phyloP scores from a whole-genome alignment of 192 early-diverging fungal genomes.

The Physocladia obscura region DNA sequence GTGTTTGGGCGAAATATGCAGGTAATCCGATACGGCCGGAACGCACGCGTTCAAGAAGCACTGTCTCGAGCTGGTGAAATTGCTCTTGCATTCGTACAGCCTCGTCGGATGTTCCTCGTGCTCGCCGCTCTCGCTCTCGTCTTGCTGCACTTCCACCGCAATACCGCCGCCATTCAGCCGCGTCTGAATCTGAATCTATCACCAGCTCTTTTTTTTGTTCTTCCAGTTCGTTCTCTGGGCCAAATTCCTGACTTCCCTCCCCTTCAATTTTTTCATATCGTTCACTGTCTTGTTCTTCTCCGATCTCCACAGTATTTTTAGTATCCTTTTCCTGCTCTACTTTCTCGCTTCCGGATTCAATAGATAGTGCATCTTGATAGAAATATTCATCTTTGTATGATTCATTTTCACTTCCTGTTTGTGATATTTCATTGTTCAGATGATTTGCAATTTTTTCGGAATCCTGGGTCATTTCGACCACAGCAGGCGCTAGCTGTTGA shows the following conservation, averaged over 20 bases:
- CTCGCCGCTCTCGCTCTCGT: neutral
- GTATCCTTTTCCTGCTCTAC: neutral
- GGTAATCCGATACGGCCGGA: conserved; percentile 10
- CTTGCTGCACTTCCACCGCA: neutral
- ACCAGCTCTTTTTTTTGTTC: no score
- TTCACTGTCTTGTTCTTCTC: neutral
- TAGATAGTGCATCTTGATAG: conserved; percentile 20
- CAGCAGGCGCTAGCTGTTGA: neutral
- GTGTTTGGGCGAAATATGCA: neutral
- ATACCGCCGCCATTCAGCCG: conserved; percentile 11
- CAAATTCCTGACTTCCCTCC: no score
- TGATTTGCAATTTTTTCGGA: no score
- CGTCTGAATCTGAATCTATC: neutral
- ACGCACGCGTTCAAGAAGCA: conserved; percentile 17
- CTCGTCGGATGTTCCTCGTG: neutral
- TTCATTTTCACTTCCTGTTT: neutral
- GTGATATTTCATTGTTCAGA: neutral
- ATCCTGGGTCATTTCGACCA: neutral
- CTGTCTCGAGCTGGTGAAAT: conserved; percentile 6
- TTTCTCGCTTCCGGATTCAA: neutral
- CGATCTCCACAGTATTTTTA: neutral
- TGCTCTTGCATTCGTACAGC: conserved; percentile 7
- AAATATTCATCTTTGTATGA: neutral
- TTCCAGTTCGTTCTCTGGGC: no score
- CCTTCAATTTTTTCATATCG: no score